Percentiles rank a stretch among this genome's conserved stretches.
These are phyloP conservation scores for Pseudocohnilembus persalinus DNA, from an alignment of 169 alveolate species.

Conservation along the genomic window DNA sequence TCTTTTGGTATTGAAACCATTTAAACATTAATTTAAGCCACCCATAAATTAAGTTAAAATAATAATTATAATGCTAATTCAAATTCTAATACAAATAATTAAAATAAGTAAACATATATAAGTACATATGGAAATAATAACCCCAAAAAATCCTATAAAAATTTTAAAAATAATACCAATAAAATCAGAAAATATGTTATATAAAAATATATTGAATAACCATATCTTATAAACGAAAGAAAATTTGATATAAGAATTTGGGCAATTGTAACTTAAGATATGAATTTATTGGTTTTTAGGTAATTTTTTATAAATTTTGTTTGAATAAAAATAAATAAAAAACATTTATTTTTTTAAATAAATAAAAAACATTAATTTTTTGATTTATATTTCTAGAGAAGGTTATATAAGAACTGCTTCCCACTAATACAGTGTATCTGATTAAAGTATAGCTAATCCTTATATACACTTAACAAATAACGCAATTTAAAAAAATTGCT, in stretches of 20 bases:
- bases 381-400: conserved; percentile 32
- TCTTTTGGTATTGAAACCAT: neutral
- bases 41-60: no score
- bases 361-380: neutral
- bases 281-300: conserved; percentile 52
- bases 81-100: neutral
- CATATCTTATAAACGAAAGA: conserved; percentile 65
- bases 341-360: neutral
- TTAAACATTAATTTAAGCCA: no score
- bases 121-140: neutral
- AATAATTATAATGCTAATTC: conserved; percentile 1
- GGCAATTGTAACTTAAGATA: conserved; percentile 56
- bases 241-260: conserved; percentile 79
- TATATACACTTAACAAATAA: conserved; percentile 77
- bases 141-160: neutral
- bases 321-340: neutral
- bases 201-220: conserved; percentile 75
- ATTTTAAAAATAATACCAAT: neutral
- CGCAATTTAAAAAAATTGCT: conserved; percentile 64
- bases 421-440: conserved; percentile 49
- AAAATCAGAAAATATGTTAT: conserved; percentile 50
- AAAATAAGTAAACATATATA: conserved; percentile 4
- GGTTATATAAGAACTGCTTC: conserved; percentile 76
- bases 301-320: neutral
- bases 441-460: conserved; percentile 36